Evolutionary conservation across 495 filamentous ascomycete genomes (phyloP).

Genomic region (Xylaria bambusicola): DNA sequence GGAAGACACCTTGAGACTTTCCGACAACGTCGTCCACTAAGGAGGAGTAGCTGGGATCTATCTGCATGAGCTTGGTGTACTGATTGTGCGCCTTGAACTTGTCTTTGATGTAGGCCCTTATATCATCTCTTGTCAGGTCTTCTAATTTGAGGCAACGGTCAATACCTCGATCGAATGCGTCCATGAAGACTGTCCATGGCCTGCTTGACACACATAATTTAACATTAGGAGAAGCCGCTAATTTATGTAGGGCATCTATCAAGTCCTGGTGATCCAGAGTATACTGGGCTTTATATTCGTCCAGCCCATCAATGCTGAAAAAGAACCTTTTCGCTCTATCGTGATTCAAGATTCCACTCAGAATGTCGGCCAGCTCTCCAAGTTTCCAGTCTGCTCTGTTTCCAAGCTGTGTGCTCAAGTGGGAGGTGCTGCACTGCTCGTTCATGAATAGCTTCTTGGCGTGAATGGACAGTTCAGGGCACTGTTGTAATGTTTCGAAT

Average conservation of each 20-base stretch:
- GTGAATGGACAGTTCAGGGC: conserved; percentile 14
- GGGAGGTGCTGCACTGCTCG: background rate
- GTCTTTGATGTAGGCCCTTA: conserved; percentile 28
- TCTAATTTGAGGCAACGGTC: conserved; percentile 21
- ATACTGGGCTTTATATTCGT: conserved; percentile 41
- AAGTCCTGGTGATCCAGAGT: conserved; percentile 18
- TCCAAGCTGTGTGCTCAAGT: background rate
- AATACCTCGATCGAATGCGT: conserved; percentile 32
- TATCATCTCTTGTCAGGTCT: conserved; percentile 36
- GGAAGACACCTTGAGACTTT: conserved; percentile 43
- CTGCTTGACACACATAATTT: conserved; percentile 56
- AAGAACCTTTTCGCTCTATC: conserved; percentile 34
- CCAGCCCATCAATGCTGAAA: conserved; percentile 54
- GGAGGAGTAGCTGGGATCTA: background rate
- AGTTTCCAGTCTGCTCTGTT: background rate
- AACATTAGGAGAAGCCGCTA: conserved; percentile 24
- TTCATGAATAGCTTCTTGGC: background rate
- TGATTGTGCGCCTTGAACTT: conserved; percentile 16
- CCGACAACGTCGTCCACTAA: conserved; percentile 30
- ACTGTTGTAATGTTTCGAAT: conserved; percentile 37
- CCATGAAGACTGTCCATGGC: conserved; percentile 47
- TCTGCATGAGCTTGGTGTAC: background rate
- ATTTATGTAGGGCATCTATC: conserved; percentile 11
- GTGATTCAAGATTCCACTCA: background rate
- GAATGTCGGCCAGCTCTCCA: background rate